Conservation (phyloP, 306 rosid species). For the Castanospermum australe region DNA sequence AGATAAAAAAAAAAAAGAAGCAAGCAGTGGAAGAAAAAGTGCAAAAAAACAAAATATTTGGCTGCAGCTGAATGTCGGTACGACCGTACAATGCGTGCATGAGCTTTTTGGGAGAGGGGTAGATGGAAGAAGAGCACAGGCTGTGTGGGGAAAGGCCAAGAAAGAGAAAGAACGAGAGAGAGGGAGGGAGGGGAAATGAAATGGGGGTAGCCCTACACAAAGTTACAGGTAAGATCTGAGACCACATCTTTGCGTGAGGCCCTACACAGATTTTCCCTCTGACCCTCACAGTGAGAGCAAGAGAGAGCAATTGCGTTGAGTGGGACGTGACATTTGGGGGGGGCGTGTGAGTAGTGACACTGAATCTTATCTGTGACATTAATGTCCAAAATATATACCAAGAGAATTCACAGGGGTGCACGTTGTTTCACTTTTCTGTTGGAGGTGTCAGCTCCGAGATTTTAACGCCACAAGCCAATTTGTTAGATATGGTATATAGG, state of each 20-base stretch:
- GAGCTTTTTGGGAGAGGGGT: not conserved
- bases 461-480: conserved; percentile 23
- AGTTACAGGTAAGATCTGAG: conserved; percentile 17
- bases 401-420: not conserved
- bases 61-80: conserved; percentile 41
- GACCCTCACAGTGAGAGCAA: conserved; percentile 33
- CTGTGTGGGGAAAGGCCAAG: conserved; percentile 24
- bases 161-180: not conserved
- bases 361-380: conserved; percentile 37
- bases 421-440: not conserved
- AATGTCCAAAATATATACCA: conserved; percentile 32
- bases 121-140: conserved; percentile 11
- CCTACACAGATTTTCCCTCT: conserved; percentile 44
- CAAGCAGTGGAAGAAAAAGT: not conserved
- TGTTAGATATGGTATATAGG: not conserved
- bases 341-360: conserved; percentile 13
- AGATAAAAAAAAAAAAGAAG: not conserved
- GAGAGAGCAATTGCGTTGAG: not conserved
- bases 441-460: conserved; percentile 7
- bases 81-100: conserved; percentile 40
- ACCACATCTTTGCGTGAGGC: conserved; percentile 37
- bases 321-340: conserved; percentile 30
- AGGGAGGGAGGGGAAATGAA: too few relatives aligned
- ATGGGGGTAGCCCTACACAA: too few relatives aligned
- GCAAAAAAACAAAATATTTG: conserved; percentile 20